Evolutionary conservation across 1,284 basidiomycete genomes (phyloP), one percentile per base, ranked within the genome.

Genomic region (Chalciporus sp.): DNA sequence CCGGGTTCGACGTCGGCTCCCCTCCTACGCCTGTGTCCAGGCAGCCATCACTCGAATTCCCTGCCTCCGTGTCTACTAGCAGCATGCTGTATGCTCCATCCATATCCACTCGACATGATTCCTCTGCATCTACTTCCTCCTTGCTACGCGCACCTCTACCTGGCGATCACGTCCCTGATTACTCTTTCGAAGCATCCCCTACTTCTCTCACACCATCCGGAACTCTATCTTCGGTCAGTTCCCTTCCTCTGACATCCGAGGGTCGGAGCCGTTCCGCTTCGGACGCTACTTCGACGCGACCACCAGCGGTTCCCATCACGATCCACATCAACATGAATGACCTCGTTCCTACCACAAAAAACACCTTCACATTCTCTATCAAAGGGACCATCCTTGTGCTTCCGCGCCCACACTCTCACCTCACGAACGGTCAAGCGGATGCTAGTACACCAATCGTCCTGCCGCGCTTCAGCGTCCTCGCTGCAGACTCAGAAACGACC

Each of bases 251-350:
- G 2, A 70, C 62, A 37, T 74, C 74, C 4, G 77, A 74, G 35
- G 65, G 52, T 65, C 73, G 49, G 56, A 67, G 57, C 53, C 68
- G 52, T 51, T 65, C 65, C 19, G 60, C 66, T 51, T 67, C 59
- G 51, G 61, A 63, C 47, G 66, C 49, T 51, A 42, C 51, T 58
- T 53, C 54, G 23, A 53, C 27, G 42, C 52, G 49, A 45, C 61
- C 55, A 52, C 63, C 67, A 0, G 63, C 70, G 35, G 51, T 58
- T 23, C 69, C 67, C 12, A 60, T 68, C 23, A 89, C 87, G 0
- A 70, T 92, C 5, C 88, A 90, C 64, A 62, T 92, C 52, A 89
- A 91, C 62, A 87, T 91, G 76, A 88, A 88, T 62, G 86, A 90
- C 42, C 73, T 91, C 14, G 72, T 83, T n/a, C 79, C 82, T 2